Percentiles rank a stretch among this genome's conserved stretches.
Conservation (phyloP, 116 monocot genomes). For the Cymodocea nodosa region DNA sequence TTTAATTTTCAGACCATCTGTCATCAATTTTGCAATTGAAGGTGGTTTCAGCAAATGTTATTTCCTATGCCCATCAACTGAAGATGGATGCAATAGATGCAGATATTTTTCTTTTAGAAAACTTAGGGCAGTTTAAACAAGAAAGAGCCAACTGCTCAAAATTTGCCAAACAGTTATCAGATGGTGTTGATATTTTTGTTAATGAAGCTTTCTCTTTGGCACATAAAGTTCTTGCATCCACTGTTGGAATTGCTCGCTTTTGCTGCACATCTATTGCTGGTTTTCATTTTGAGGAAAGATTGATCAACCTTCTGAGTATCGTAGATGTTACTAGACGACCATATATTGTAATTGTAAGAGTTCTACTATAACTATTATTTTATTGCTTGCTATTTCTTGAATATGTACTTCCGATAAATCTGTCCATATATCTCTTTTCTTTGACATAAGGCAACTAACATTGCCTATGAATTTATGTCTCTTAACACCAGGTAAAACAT, state of each 20-base stretch:
- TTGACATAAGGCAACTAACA: no score
- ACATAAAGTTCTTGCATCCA: conserved; percentile 89
- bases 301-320: conserved; percentile 26
- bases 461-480: no score
- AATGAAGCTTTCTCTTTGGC: conserved; percentile 79
- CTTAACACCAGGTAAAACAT: not conserved
- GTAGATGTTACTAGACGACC: conserved; percentile 35
- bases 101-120: conserved; percentile 65
- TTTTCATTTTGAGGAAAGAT: conserved; percentile 74
- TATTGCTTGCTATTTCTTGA: not conserved
- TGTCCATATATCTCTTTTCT: no score
- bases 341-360: conserved; percentile 63
- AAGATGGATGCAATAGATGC: conserved; percentile 13
- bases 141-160: conserved; percentile 58
- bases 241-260: conserved; percentile 68
- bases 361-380: not conserved
- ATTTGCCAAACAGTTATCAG: conserved; percentile 59
- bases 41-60: conserved; percentile 35
- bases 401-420: no score
- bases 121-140: conserved; percentile 57
- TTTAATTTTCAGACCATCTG: conserved; percentile 43
- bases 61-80: conserved; percentile 12
- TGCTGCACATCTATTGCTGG: conserved; percentile 84
- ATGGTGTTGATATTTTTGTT: conserved; percentile 57
- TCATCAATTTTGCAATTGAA: conserved; percentile 61